Evolutionary conservation across 495 filamentous ascomycete species (phyloP).

Genomic region (Trichoderma orchidacearum): DNA sequence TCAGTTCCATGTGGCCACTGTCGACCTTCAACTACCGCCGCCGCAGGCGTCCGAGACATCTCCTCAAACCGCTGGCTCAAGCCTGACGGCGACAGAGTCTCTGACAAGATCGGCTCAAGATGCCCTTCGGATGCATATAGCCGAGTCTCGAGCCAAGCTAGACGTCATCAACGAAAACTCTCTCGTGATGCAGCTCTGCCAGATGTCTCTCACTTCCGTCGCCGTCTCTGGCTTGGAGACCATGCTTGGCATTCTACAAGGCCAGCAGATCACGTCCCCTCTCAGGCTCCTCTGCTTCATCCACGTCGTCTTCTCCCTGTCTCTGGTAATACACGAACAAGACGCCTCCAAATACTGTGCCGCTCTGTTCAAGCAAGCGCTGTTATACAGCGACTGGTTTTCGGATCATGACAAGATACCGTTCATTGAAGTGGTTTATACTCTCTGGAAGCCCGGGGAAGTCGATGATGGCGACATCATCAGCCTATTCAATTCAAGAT

Average conservation of each 20-base stretch:
- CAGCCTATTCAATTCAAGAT: not conserved
- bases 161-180: constrained; percentile 19
- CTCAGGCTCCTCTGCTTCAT: constrained; percentile 27
- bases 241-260: constrained; percentile 17
- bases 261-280: constrained; percentile 15
- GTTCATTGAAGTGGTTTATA: constrained; percentile 19
- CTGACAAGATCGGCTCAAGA: constrained; percentile 27
- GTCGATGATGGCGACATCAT: constrained; percentile 2
- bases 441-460: constrained; percentile 25
- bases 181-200: constrained; percentile 19
- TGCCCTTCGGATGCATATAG: constrained; percentile 24
- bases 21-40: not conserved
- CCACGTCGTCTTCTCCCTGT: constrained; percentile 30
- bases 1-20: not conserved
- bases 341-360: constrained; percentile 11
- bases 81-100: not conserved
- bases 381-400: constrained; percentile 19
- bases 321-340: constrained; percentile 23
- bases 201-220: constrained; percentile 20
- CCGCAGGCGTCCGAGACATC: not conserved
- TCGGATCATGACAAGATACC: constrained; percentile 10
- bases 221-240: constrained; percentile 21
- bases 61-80: not conserved
- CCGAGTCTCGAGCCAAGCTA: constrained; percentile 21
- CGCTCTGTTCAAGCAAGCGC: constrained; percentile 23